These are phyloP conservation scores for Colletotrichum tofieldiae DNA, from an alignment of 2,329 filamentous ascomycete genomes.

Conservation along the genomic window DNA sequence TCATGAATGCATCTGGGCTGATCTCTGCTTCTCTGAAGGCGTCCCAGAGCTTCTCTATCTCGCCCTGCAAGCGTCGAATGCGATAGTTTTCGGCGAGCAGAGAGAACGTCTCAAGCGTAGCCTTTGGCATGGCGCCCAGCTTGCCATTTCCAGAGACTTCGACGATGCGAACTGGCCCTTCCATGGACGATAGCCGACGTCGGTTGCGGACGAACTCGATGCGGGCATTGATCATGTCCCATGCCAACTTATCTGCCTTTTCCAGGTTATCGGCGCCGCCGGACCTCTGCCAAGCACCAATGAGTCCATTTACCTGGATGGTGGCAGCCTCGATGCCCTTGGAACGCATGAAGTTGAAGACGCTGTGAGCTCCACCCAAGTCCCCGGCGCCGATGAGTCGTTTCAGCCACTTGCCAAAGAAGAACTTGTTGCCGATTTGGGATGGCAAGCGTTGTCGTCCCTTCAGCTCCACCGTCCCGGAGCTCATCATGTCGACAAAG, in stretches of 20 bases:
- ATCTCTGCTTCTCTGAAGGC: slow-evolving; percentile 76
- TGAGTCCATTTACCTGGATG: slow-evolving; percentile 85
- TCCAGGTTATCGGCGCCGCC: slow-evolving; percentile 68
- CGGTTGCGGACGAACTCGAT: slow-evolving; percentile 73
- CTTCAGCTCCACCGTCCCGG: slow-evolving; percentile 66
- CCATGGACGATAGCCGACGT: slow-evolving; percentile 50
- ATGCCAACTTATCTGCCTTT: slow-evolving; percentile 78
- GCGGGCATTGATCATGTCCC: slow-evolving; percentile 82
- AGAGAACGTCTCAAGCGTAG: slow-evolving; percentile 84
- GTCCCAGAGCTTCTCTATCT: slow-evolving; percentile 73
- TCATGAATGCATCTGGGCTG: slow-evolving; percentile 79
- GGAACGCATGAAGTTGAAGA: slow-evolving; percentile 82
- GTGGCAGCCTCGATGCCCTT: slow-evolving; percentile 78
- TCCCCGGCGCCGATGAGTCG: slow-evolving; percentile 82
- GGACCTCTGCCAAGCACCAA: slow-evolving; percentile 83
- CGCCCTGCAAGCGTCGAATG: slow-evolving; percentile 70
- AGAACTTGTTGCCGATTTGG: slow-evolving; percentile 79
- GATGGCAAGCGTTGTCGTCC: slow-evolving; percentile 61
- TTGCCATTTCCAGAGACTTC: slow-evolving; percentile 36
- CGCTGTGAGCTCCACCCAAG: slow-evolving; percentile 78
- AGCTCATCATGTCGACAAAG: slow-evolving; percentile 92
- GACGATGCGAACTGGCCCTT: slow-evolving; percentile 49
- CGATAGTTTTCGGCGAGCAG: slow-evolving; percentile 82
- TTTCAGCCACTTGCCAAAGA: slow-evolving; percentile 92
- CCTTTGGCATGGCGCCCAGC: slow-evolving; percentile 63